These are phyloP conservation scores for Lactarius sp. DNA, from an alignment of 768 basidiomycete species.

Conservation along the genomic window DNA sequence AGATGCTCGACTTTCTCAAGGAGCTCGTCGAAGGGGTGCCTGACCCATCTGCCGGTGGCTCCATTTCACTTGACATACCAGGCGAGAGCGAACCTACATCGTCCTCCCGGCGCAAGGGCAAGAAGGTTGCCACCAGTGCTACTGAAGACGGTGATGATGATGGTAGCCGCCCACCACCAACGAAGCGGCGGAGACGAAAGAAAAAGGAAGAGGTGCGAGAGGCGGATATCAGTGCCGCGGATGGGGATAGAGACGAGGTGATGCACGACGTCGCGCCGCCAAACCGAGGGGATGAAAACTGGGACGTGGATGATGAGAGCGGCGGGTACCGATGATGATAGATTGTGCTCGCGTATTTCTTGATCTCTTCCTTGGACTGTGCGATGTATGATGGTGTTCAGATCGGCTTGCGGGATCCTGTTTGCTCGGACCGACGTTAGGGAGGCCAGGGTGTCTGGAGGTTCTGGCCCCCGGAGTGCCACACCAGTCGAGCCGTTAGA, in stretches of 20 bases:
- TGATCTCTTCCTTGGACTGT: background rate
- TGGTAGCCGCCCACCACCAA: conserved; percentile 35
- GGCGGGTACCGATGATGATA: conserved; percentile 3
- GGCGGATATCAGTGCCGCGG: conserved; percentile 32
- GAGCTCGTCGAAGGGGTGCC: conserved; percentile 84
- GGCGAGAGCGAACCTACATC: conserved; percentile 49
- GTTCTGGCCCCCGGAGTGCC: background rate
- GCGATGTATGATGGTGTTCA: conserved; percentile 9
- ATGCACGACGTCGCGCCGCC: conserved; percentile 26
- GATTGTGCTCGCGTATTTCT: background rate
- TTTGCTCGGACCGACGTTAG: background rate
- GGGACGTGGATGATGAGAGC: conserved; percentile 37
- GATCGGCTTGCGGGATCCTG: background rate
- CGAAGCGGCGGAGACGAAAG: conserved; percentile 48
- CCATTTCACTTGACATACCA: conserved; percentile 65
- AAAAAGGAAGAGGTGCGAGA: conserved; percentile 40
- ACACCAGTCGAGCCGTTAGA: conserved; percentile 39
- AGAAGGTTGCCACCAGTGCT: conserved; percentile 45
- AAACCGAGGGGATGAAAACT: conserved; percentile 34
- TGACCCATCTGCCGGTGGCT: conserved; percentile 82
- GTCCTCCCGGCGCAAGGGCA: conserved; percentile 54
- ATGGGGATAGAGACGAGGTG: conserved; percentile 37
- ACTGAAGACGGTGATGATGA: conserved; percentile 33
- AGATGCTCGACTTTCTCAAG: conserved; percentile 90
- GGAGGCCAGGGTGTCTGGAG: background rate